Evolutionary conservation across 192 early-diverging fungal species (phyloP).

Genomic region (Backusella tarrabulga): DNA sequence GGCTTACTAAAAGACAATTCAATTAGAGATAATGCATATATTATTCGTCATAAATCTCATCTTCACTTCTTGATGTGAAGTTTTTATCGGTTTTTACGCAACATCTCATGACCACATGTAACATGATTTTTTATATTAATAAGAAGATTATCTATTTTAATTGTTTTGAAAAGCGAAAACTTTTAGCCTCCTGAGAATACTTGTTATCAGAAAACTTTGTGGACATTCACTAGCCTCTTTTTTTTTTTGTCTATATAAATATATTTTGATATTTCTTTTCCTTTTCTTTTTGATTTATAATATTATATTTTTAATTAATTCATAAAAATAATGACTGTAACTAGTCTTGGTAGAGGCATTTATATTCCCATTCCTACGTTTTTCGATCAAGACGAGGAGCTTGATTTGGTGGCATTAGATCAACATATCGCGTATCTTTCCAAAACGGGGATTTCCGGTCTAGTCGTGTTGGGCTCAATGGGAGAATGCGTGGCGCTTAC

Average conservation of each 20-base stretch:
- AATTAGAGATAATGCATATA: no score
- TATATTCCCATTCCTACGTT: conserved; percentile 38
- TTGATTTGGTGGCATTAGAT: conserved; percentile 33
- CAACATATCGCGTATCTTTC: conserved; percentile 28
- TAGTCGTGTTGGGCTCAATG: conserved; percentile 34
- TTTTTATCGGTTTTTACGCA: background rate
- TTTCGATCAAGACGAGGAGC: conserved; percentile 37
- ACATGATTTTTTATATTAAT: background rate
- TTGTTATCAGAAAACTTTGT: background rate
- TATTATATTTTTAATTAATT: background rate
- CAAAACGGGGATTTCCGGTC: conserved; percentile 32
- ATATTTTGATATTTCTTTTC: background rate
- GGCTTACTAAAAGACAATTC: no score
- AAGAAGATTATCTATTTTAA: background rate
- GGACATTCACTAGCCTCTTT: background rate
- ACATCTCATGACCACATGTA: background rate
- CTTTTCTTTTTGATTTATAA: background rate
- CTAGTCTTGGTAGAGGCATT: conserved; percentile 21
- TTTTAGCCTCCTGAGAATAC: background rate
- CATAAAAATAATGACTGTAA: conserved; percentile 3
- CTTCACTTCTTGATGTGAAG: background rate
- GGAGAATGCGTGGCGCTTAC: conserved; percentile 35
- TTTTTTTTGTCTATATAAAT: background rate
- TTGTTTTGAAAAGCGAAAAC: conserved; percentile 1
- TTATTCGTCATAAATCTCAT: no score